Base-by-base conservation (phyloP, 2,329 filamentous ascomycete genomes). In the Fusarium nanum region DNA sequence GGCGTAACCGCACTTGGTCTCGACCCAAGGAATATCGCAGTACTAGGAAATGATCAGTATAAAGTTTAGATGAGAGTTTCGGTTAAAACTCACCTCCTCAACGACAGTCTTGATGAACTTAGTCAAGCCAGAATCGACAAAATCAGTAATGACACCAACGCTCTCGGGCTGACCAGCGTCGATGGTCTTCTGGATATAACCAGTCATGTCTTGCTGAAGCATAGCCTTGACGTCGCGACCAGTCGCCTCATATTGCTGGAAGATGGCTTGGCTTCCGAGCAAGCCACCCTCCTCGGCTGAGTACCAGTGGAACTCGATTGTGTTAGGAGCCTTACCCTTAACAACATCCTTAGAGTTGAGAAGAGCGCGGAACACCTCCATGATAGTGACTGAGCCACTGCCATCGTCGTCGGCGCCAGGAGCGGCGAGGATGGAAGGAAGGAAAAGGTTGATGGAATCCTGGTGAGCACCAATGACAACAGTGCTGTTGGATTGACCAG, bases 181-280 rank as follows among this genome's bases (percentile, higher is more conserved):
- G 22, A 96, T 82, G 1, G 94, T 97, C 75, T 90, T 91, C 78
- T 94, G 89, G 7, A 94, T 87, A 78, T 92, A 98, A 20, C 95
- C 95, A 3, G 93, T 97, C 95, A 98, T 98, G 81, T 98, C 95
- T 81, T 98, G 95, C 83, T 98, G 95, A 57, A 98, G 88, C 96
- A 98, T 98, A 34, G 95, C 95, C 83, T 95, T 97, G 79, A 98
- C 87, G 71, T 95, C 89, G 27, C 91, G 88, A 32, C 87, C 86
- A 23, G 87, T 81, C 78, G 90, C 89, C 80, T 92, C 90, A 77
- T 98, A 98, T 10, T 88, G 83, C 53, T 88, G 86, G 84, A 98
- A 98, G 79, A 98, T 92, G 57, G 92, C 94, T 79, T 97, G 94
- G 75, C 92, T 95, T 63, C 94, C 94, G 6, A 97, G 87, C 47